These are phyloP conservation scores for Ceratobasidium sp. DNA, from an alignment of 1,284 basidiomycete genomes.

Conservation along the genomic window DNA sequence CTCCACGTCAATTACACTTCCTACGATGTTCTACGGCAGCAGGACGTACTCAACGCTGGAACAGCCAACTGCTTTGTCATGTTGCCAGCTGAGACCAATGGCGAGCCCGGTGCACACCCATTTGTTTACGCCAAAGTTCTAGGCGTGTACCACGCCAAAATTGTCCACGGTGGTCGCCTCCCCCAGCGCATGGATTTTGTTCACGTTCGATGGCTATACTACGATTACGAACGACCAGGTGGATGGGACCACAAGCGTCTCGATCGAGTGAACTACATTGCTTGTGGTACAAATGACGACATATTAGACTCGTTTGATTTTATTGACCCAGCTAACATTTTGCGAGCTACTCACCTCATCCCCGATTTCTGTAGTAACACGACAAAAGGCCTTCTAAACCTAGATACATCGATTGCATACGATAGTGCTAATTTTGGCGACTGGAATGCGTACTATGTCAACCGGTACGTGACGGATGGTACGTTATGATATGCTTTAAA, in stretches of 20 bases:
- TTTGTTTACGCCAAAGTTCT: conserved; percentile 59
- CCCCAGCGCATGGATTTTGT: conserved; percentile 52
- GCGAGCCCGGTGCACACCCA: conserved; percentile 48
- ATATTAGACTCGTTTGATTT: conserved; percentile 46
- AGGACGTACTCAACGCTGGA: conserved; percentile 59
- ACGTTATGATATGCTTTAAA: background rate
- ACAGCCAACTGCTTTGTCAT: conserved; percentile 54
- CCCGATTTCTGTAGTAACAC: conserved; percentile 11
- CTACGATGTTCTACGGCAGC: conserved; percentile 54
- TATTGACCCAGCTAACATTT: conserved; percentile 30
- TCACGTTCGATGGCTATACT: conserved; percentile 54
- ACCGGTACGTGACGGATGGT: conserved; percentile 48
- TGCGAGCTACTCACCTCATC: conserved; percentile 33
- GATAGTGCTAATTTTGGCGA: conserved; percentile 44
- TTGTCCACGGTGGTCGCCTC: background rate
- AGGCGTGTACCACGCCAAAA: conserved; percentile 55
- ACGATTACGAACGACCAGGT: conserved; percentile 31
- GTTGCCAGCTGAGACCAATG: conserved; percentile 50
- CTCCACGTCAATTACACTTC: conserved; percentile 53
- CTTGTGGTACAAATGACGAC: conserved; percentile 7
- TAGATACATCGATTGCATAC: background rate
- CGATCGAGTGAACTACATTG: background rate
- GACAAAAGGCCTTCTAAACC: background rate
- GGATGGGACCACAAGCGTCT: conserved; percentile 28
- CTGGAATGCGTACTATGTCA: conserved; percentile 51